Conservation (phyloP, 2,329 filamentous ascomycete genomes). For the Alternaria viburni region DNA sequence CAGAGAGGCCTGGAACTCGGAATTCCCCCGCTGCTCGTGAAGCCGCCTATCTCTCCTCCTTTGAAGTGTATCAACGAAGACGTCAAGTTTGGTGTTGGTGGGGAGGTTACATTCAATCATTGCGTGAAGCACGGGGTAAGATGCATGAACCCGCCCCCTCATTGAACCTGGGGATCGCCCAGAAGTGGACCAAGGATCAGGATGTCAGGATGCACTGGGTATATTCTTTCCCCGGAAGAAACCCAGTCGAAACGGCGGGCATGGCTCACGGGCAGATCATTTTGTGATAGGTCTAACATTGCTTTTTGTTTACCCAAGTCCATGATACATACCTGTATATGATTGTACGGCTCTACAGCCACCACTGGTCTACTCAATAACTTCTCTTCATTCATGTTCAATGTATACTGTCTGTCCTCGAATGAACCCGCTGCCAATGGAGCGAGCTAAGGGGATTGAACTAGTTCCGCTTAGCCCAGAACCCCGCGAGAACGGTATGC, state of each 20-base stretch:
- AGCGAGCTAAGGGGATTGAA: not conserved
- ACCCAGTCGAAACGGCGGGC: not conserved
- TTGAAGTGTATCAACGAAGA: not conserved
- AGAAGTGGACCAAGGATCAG: not conserved
- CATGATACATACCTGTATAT: not conserved
- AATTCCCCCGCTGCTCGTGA: not conserved
- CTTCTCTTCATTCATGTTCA: not conserved
- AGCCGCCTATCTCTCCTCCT: no score
- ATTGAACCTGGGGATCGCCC: not conserved
- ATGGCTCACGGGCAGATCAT: not conserved
- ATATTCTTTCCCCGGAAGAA: not conserved
- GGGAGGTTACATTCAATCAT: not conserved
- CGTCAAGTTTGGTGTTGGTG: not conserved
- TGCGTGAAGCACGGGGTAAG: not conserved
- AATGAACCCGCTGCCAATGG: not conserved
- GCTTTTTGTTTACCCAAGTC: not conserved
- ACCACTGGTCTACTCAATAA: not conserved
- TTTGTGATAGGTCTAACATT: not conserved
- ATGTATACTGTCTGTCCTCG: not conserved
- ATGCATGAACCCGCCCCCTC: no score
- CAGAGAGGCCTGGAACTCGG: not conserved
- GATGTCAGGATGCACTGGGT: not conserved
- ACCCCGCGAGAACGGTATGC: conserved; percentile 9
- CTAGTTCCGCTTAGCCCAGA: conserved; percentile 2
- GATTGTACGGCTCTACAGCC: not conserved